Base-by-base conservation (phyloP, 106 monocot species). In the Alisma plantagoaquatica region DNA sequence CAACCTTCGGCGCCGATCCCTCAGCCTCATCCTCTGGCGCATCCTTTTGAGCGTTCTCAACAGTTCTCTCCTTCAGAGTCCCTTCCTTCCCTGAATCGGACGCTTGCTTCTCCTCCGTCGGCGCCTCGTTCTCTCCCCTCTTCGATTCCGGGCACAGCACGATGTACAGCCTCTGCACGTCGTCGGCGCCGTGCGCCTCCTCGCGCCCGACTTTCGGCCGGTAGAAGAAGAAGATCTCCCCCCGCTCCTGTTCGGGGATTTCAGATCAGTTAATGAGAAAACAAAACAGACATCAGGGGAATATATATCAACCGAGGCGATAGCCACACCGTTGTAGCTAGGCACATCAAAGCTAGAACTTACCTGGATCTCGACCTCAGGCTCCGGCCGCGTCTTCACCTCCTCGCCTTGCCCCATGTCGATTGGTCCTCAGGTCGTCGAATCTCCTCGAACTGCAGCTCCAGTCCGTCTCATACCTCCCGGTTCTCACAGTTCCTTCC, bases 181-280 rank as follows among this genome's bases (percentile, higher is more conserved):
- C 88, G 30, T 76, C 76, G 11, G 57, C 22, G 8, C 70, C 51
- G 49, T 73, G 83, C 18, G 73, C 83, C 58, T 79, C 79, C 8
- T 76, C 83, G 54, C 65, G 70, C 46, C 26, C 52, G n/a, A 89
- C 76, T 53, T 79, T 89, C 10, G 83, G 83, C 46, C 88, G 57
- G 52, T 79, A 83, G 73, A 89, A 83, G 79, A 88, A 88, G 65
- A 88, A 83, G 23, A 88, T 83, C 44, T 82, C 81, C 15, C 87
- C 87, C 29, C 75, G 78, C 63, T 83, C 87, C 87, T 88, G 33
- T n/a, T n/a, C n/a, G n/a, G n/a, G n/a, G n/a, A n/a, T n/a, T n/a
- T n/a, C n/a, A n/a, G n/a, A n/a, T n/a, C 33, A 66, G 4, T 14
- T 5, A 33, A 41, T 18, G 16, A 51, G 21, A 38, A 31, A 41